Percentiles rank a stretch among this genome's conserved stretches.
These are phyloP conservation scores for Asterionellopsis glacialis DNA, from an alignment of 108 stramenopile species.

Conservation along the genomic window DNA sequence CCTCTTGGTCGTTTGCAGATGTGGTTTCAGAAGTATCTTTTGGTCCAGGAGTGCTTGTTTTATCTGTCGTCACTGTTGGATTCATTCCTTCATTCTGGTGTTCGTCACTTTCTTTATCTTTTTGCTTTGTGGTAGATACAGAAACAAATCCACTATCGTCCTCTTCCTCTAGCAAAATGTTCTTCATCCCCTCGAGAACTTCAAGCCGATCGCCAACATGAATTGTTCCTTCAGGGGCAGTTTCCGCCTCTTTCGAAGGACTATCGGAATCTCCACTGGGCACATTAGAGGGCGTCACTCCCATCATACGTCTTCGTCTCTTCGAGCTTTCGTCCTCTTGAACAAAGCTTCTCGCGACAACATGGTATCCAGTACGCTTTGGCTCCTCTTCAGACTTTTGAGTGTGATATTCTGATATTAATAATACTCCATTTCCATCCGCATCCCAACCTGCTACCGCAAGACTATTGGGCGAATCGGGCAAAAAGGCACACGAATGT, in stretches of 20 bases:
- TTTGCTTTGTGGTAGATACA: not conserved
- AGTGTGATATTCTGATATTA: constrained; percentile 57
- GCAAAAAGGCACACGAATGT: constrained; percentile 70
- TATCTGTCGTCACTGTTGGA: too few species aligned
- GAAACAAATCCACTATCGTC: constrained; percentile 39
- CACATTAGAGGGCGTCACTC: constrained; percentile 40
- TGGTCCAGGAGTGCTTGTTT: too few species aligned
- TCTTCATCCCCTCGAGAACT: constrained; percentile 40
- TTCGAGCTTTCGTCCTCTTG: constrained; percentile 27
- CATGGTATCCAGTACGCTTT: constrained; percentile 43
- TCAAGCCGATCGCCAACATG: constrained; percentile 43
- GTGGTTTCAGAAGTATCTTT: too few species aligned
- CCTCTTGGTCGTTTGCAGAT: not conserved
- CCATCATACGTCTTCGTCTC: constrained; percentile 40
- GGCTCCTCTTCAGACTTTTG: constrained; percentile 29
- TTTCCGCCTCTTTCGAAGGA: constrained; percentile 10
- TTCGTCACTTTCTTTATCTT: too few species aligned
- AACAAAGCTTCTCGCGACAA: constrained; percentile 36
- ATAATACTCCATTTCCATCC: constrained; percentile 80
- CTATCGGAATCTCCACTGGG: constrained; percentile 22
- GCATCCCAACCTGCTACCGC: constrained; percentile 80
- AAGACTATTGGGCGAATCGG: constrained; percentile 62
- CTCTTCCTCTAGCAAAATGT: constrained; percentile 47
- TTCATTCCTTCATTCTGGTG: not conserved
- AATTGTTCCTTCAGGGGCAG: constrained; percentile 22